Conservation (phyloP, 177 flowering plant species). For the Vitis hybrid region DNA sequence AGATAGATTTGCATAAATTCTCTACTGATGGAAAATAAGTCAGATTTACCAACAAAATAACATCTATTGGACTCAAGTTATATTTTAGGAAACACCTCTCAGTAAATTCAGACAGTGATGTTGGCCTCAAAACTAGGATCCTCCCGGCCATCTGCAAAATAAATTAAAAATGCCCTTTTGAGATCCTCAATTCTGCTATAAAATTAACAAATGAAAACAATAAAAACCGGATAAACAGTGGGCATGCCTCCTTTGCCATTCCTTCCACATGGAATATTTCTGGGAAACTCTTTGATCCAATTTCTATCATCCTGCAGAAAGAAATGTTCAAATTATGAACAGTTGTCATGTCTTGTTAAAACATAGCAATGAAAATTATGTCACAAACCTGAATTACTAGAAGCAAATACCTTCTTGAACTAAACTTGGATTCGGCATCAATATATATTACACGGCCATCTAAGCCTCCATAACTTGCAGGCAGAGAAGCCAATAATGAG, state of each 20-base stretch:
- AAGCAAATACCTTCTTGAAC: conserved; percentile 66
- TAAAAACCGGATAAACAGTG: neutral
- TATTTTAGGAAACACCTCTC: conserved; percentile 45
- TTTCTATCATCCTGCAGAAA: conserved; percentile 69
- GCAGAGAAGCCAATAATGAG: conserved; percentile 72
- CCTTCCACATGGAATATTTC: conserved; percentile 66
- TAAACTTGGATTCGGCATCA: conserved; percentile 82
- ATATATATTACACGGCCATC: conserved; percentile 76
- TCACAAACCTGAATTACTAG: neutral
- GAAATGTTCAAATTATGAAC: neutral
- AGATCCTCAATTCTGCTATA: neutral
- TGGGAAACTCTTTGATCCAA: conserved; percentile 75
- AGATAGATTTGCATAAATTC: neutral
- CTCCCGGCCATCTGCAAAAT: conserved; percentile 80
- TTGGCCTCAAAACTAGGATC: conserved; percentile 76
- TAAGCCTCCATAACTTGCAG: conserved; percentile 66
- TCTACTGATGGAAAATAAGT: neutral
- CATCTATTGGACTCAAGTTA: neutral
- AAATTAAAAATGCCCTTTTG: conserved; percentile 1
- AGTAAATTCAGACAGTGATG: conserved; percentile 70
- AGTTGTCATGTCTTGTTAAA: neutral
- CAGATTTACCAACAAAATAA: neutral
- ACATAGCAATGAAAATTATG: neutral
- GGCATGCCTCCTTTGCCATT: conserved; percentile 73
- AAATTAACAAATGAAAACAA: neutral